Base-by-base conservation (phyloP, 2,329 filamentous ascomycete genomes). In the Blastomyces silverae region DNA sequence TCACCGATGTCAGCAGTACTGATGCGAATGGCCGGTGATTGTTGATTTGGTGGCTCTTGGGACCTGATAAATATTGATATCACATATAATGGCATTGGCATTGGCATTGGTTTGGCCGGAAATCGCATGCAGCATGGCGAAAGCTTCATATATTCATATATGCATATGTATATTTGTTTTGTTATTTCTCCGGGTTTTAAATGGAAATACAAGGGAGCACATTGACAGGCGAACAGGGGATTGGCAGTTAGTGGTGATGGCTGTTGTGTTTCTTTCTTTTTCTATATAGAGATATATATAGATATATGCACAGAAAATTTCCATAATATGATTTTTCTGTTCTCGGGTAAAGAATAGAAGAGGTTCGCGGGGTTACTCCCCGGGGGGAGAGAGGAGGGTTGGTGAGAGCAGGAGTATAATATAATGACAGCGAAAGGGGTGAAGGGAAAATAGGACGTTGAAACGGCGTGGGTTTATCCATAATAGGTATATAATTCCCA, bases 1-100 rank as follows among this genome's bases (percentile, higher is more conserved):
- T 64, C 46, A 60, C 52, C 5, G 62, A 63, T 39, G n/a, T 31
- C 20, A 64, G 25, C 37, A 31, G 52, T 39, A 3, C 11, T 15
- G 22, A 44, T 20, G 39, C 3, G 22, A 28, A 11, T 39, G n/a
- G 13, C 8, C 25, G 39, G 15, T 60, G 15, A 57, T 13, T 42
- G 57, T 31, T 59, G 56, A 11, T 25, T 50, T 10, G 37, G 10
- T 39, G 10, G 3, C 37, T 50, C 48, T 50, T 25, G 2, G 1
- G 37, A 59, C 37, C 34, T 42, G 6, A n/a, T 22, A 50, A 13
- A 50, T 50, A 50, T 25, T 4, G 10, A 50, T 50, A 50, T 13
- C 22, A 50, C 10, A 25, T 4, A 50, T 25, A 11, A 50, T 15
- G 50, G 22, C 25, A 5, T 2, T 31, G 22, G 25, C 25, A 31